Conservation (phyloP, 1,284 basidiomycete genomes). For the Ustilago crameri region DNA sequence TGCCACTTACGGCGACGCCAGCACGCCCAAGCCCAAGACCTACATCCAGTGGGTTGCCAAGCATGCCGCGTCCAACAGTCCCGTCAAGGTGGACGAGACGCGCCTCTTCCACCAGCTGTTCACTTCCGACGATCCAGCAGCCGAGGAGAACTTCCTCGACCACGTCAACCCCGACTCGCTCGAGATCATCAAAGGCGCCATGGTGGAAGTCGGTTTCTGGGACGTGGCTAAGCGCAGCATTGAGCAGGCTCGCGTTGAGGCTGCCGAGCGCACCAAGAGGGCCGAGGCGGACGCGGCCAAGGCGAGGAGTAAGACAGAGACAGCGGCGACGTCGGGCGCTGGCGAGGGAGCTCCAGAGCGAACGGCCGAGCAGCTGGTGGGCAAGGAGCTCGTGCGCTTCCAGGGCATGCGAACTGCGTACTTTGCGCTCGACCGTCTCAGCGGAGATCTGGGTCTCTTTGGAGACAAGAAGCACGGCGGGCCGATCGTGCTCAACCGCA, state of each 20-base stretch:
- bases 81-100: conserved; percentile 86
- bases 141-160: conserved; percentile 77
- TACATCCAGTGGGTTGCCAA: conserved; percentile 99
- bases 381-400: conserved; percentile 93
- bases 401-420: conserved; percentile 96
- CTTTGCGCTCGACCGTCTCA: conserved; percentile 89
- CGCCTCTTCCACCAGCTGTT: conserved; percentile 93
- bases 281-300: conserved; percentile 68
- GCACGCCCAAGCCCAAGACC: conserved; percentile 84
- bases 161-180: conserved; percentile 84
- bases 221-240: conserved; percentile 79
- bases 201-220: conserved; percentile 92
- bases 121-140: conserved; percentile 89
- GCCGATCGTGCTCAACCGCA: conserved; percentile 86
- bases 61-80: conserved; percentile 80
- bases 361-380: conserved; percentile 83
- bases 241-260: conserved; percentile 76
- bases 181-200: conserved; percentile 80
- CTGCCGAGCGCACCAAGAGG: conserved; percentile 72
- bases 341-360: conserved; percentile 46
- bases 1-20: conserved; percentile 73
- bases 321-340: conserved; percentile 10
- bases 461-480: conserved; percentile 75
- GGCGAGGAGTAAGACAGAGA: conserved; percentile 33
- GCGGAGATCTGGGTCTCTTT: conserved; percentile 45